These are phyloP conservation scores for Meyerozyma guilliermondii DNA, from an alignment of 1,139 yeast genomes.

Conservation along the genomic window DNA sequence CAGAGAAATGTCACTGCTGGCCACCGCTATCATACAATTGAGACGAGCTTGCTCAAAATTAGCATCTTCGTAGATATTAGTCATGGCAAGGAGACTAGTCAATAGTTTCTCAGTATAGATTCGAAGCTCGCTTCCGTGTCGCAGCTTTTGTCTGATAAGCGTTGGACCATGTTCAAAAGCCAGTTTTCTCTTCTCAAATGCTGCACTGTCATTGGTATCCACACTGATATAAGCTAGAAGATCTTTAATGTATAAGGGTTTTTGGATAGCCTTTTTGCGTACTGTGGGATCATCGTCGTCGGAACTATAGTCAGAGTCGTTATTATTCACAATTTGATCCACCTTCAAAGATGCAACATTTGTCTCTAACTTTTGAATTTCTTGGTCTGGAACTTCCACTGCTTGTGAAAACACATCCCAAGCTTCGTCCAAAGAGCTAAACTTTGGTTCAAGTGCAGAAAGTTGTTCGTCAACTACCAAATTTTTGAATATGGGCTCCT, in stretches of 20 bases:
- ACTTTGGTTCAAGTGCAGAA: background rate
- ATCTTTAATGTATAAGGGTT: slow-evolving; percentile 62
- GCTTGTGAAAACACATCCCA: slow-evolving; percentile 14
- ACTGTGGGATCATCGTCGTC: slow-evolving; percentile 50
- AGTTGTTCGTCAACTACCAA: background rate
- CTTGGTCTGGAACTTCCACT: slow-evolving; percentile 4
- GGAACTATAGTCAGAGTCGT: slow-evolving; percentile 33
- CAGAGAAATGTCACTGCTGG: slow-evolving; percentile 41
- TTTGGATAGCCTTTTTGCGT: slow-evolving; percentile 30
- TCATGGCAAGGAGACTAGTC: slow-evolving; percentile 40
- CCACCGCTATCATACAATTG: slow-evolving; percentile 47
- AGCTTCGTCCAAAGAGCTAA: slow-evolving; percentile 5
- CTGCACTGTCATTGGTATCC: slow-evolving; percentile 38
- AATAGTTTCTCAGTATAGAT: slow-evolving; percentile 46
- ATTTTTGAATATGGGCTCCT: slow-evolving; percentile 32
- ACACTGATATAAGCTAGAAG: slow-evolving; percentile 47
- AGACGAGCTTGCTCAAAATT: slow-evolving; percentile 49
- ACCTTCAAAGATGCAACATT: slow-evolving; percentile 5
- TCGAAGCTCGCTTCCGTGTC: slow-evolving; percentile 49
- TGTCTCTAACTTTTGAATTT: slow-evolving; percentile 4
- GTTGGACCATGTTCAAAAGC: slow-evolving; percentile 54
- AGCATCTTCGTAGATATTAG: slow-evolving; percentile 43
- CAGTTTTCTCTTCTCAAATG: slow-evolving; percentile 46
- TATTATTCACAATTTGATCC: slow-evolving; percentile 12
- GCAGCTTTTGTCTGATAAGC: slow-evolving; percentile 48